Base-by-base conservation (phyloP, 306 rosid species). In the Vigna hirtella region DNA sequence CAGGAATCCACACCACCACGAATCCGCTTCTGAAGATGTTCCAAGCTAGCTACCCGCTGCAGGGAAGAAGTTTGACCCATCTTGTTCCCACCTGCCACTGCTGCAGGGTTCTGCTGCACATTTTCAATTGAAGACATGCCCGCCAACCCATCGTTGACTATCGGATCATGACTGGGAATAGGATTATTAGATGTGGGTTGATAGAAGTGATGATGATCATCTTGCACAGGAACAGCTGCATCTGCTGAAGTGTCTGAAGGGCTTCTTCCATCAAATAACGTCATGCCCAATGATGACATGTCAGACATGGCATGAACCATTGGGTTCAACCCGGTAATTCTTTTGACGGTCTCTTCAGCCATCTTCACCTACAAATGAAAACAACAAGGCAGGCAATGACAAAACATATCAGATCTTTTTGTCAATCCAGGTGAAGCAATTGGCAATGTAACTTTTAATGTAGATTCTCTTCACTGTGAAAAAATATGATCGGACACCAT, bases 1-100 rank as follows among this genome's bases (percentile, higher is more conserved):
- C 77, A 55, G 0, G 88, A 73, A 68, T 80, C 86, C 38, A 56
- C 76, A 6, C 83, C 86, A 40, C 93, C 86, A 24, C 96, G 87
- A 48, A 96, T 93, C 80, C 93, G 87, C 81, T 91, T 93, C 87
- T 96, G 99, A 66, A 93, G 94, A 81, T 86, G 94, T 82, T 96
- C 99, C 92, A 96, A 91, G 93, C 99, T 95, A 40, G 97, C 97
- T 81, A 95, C 99, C 74, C 98, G 89, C 79, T 78, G 94, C 79
- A 93, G 16, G 62, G 98, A 77, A 76, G 86, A 72, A 34, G 91
- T 42, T 86, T 80, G 86, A 62, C 84, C 91, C 75, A 73, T 86
- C 88, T 91, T 87, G 87, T 85, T 88, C 66, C 86, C 92, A 22
- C 72, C 72, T 9, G 34, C 87, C 20, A 81, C 67, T 32, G 88